phyloP scores from a whole-genome alignment of 2,329 filamentous ascomycete genomes.

The Verticillium tricorpus region DNA sequence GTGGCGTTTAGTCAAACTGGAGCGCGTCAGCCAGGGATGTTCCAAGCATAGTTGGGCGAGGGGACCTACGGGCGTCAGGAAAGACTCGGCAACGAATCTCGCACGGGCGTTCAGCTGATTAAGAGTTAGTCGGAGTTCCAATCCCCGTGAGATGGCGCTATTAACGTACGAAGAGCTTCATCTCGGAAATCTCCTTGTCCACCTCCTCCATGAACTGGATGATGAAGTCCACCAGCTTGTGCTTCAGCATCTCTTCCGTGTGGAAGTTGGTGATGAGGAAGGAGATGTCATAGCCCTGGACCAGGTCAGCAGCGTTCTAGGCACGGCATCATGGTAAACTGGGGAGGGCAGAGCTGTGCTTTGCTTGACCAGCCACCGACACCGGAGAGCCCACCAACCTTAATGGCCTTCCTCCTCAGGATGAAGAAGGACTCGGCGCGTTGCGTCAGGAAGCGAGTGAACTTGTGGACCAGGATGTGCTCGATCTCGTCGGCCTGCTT shows the following conservation, averaged over 20 bases:
- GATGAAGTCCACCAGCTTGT: constrained; percentile 98
- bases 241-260: constrained; percentile 97
- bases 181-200: constrained; percentile 99
- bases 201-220: constrained; percentile 99
- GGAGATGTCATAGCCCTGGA: constrained; percentile 92
- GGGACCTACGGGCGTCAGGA: constrained; percentile 77
- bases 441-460: constrained; percentile 93
- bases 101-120: constrained; percentile 86
- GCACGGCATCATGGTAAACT: not conserved
- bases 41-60: constrained; percentile 16
- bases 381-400: constrained; percentile 49
- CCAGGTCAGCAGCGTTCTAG: constrained; percentile 13
- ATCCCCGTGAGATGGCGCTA: not conserved
- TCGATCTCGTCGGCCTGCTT: constrained; percentile 99
- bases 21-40: not conserved
- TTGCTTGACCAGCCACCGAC: not conserved
- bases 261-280: constrained; percentile 99
- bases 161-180: constrained; percentile 93
- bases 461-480: constrained; percentile 96
- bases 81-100: constrained; percentile 96
- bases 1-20: not conserved
- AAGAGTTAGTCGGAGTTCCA: not conserved
- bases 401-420: constrained; percentile 87
- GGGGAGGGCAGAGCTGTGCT: not conserved
- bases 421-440: constrained; percentile 97